Conservation (phyloP, 2,329 filamentous ascomycete species). For the Orbilia javanica region DNA sequence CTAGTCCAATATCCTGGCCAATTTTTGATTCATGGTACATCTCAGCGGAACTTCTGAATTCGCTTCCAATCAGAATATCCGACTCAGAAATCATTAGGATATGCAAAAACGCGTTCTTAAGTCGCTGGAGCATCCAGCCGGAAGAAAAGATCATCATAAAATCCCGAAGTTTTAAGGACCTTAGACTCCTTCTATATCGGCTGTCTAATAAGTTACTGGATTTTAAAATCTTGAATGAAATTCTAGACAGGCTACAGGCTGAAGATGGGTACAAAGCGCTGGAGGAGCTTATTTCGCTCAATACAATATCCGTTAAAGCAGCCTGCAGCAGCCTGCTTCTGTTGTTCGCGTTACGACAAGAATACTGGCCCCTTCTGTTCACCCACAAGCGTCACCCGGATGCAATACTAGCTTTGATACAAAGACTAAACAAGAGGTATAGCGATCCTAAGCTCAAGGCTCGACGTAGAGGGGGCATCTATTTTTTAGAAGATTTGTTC, state of each 20-base stretch:
- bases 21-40: not conserved
- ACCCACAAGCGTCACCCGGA: not conserved
- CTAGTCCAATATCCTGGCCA: not conserved
- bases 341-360: not conserved
- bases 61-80: constrained; percentile 29
- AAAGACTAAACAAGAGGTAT: not conserved
- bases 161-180: not conserved
- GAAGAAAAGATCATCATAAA: constrained; percentile 11
- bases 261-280: constrained; percentile 1
- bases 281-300: not conserved
- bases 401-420: not conserved
- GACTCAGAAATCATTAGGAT: constrained; percentile 14
- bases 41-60: constrained; percentile 16
- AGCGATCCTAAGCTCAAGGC: not conserved
- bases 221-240: not conserved
- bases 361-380: not conserved
- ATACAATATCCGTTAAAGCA: constrained; percentile 17
- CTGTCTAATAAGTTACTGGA: constrained; percentile 17
- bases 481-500: not conserved
- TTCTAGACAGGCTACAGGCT: not conserved
- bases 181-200: constrained; percentile 19
- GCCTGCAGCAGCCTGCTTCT: constrained; percentile 12
- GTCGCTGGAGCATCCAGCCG: not conserved
- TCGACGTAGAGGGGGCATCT: not conserved
- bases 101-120: not conserved